Percentiles rank a stretch among this genome's conserved stretches.
phyloP scores from a whole-genome alignment of 2,329 filamentous ascomycete genomes.

The Davidsoniella virescens region DNA sequence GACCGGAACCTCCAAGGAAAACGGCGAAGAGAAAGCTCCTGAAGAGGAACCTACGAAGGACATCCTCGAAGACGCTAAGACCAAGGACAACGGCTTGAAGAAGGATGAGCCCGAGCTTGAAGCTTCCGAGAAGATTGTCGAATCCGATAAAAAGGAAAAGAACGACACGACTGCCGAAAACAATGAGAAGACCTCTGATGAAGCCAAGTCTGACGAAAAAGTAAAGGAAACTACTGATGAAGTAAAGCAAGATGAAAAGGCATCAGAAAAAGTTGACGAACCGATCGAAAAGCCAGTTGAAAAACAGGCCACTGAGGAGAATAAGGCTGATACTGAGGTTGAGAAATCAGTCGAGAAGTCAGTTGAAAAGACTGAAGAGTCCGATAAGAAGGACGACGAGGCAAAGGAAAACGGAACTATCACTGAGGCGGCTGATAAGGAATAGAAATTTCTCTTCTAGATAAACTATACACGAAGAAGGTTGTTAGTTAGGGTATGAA shows the following conservation, averaged over 20 bases:
- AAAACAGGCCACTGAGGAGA: neutral
- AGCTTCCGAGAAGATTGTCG: conserved; percentile 1
- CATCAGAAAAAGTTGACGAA: neutral
- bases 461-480: neutral
- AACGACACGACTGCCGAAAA: neutral
- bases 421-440: neutral
- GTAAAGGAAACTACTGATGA: conserved; percentile 14
- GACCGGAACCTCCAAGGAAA: neutral
- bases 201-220: neutral
- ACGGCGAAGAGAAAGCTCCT: conserved; percentile 17
- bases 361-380: neutral
- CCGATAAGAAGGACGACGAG: neutral
- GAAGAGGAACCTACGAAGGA: conserved; percentile 14
- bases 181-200: no score
- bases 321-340: neutral
- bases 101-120: conserved; percentile 1
- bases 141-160: neutral
- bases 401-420: neutral
- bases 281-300: neutral
- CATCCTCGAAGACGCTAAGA: neutral
- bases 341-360: neutral
- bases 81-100: conserved; percentile 8
- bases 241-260: conserved; percentile 11
- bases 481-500: neutral
- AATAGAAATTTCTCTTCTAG: neutral